A percentile compares a stretch with the other conserved stretches of the same genome.
phyloP scores from a whole-genome alignment of 2,329 filamentous ascomycete species.

The Capronia coronata region DNA sequence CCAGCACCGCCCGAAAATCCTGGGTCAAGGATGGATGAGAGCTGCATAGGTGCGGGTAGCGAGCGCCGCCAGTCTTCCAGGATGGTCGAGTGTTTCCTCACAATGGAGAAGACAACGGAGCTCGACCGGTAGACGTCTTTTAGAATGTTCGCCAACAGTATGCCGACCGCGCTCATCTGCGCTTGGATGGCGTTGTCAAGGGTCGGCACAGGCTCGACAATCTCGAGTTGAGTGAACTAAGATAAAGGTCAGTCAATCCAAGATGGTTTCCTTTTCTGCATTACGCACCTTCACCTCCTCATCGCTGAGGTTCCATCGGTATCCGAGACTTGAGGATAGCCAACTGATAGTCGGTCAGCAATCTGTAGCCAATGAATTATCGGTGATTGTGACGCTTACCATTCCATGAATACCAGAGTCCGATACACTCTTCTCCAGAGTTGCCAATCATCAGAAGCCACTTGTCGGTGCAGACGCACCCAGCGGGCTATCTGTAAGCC shows the following conservation, averaged over 20 bases:
- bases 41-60: conserved; percentile 6
- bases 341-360: conserved; percentile 3
- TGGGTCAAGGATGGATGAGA: neutral
- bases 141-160: conserved; percentile 8
- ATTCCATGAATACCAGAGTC: conserved; percentile 13
- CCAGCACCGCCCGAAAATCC: neutral
- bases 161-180: conserved; percentile 8
- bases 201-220: conserved; percentile 6
- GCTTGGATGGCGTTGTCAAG: conserved; percentile 11
- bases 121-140: conserved; percentile 6
- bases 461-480: conserved; percentile 7
- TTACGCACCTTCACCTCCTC: conserved; percentile 7
- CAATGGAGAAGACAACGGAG: conserved; percentile 4
- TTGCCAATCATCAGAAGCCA: neutral
- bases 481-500: conserved; percentile 9
- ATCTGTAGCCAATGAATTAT: neutral
- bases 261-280: neutral
- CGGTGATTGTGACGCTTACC: neutral
- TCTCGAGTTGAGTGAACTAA: conserved; percentile 5
- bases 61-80: conserved; percentile 8
- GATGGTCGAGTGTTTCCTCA: neutral
- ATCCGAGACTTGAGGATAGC: conserved; percentile 11
- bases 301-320: conserved; percentile 6
- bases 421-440: conserved; percentile 10
- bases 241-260: neutral